These are phyloP conservation scores for Globisporangium radiosum DNA, from an alignment of 352 stramenopile species.

Conservation along the genomic window DNA sequence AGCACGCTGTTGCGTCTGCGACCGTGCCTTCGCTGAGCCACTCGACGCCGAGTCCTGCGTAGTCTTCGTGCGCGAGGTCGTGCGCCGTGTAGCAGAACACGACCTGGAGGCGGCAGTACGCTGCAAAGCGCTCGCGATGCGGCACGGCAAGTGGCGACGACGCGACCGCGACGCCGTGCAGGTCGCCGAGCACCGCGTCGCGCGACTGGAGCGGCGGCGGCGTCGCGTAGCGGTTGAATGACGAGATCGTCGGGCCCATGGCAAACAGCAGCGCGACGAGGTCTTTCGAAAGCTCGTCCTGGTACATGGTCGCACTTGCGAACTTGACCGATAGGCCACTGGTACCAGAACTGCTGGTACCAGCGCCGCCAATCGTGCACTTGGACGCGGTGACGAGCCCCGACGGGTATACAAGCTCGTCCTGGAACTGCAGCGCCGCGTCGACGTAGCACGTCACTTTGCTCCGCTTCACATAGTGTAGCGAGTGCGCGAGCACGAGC, in stretches of 20 bases:
- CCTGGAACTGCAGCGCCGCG: constrained; percentile 46
- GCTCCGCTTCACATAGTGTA: constrained; percentile 85
- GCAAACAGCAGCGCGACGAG: constrained; percentile 53
- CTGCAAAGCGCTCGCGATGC: constrained; percentile 26
- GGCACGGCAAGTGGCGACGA: constrained; percentile 36
- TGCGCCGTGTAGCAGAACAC: constrained; percentile 74
- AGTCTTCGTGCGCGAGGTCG: constrained; percentile 51
- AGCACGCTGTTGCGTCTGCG: constrained; percentile 42
- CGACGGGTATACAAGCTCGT: constrained; percentile 76
- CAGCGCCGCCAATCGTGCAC: constrained; percentile 37
- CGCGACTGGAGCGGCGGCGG: constrained; percentile 12
- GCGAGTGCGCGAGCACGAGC: constrained; percentile 63
- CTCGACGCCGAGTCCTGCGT: constrained; percentile 54
- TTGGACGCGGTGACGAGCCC: constrained; percentile 69
- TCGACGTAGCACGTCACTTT: constrained; percentile 74
- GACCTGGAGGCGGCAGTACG: constrained; percentile 52
- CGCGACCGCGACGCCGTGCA: constrained; percentile 37
- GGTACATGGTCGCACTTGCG: constrained; percentile 73
- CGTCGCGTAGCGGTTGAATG: constrained; percentile 49
- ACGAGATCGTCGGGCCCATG: constrained; percentile 49
- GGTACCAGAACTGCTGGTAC: constrained; percentile 16
- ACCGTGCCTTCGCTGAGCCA: constrained; percentile 59
- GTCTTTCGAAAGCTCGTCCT: constrained; percentile 55
- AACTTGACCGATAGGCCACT: constrained; percentile 30
- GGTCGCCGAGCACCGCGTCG: constrained; percentile 37